A percentile compares a stretch with the other conserved stretches of the same genome.
Conservation (phyloP, 2,329 filamentous ascomycete genomes). For the Escovopsis sp. region DNA sequence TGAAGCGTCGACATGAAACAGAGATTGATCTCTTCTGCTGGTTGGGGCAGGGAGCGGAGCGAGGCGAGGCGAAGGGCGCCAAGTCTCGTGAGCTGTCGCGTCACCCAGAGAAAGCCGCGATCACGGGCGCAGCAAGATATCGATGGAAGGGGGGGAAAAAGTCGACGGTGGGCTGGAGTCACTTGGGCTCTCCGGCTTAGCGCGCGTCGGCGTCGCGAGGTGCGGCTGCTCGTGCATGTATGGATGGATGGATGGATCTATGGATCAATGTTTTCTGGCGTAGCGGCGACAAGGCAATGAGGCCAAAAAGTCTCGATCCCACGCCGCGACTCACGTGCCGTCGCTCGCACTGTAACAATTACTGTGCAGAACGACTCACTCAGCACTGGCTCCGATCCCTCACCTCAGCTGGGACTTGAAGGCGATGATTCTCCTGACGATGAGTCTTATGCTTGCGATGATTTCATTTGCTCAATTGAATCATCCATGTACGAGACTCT, state of each 20-base stretch:
- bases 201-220: background rate
- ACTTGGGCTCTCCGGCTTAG: background rate
- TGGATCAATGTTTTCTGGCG: conserved; percentile 2
- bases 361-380: no score
- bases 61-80: background rate
- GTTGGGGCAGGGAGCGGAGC: background rate
- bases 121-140: background rate
- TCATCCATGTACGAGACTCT: no score
- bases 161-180: background rate
- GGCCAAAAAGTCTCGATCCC: conserved; percentile 1
- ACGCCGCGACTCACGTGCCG: conserved; percentile 5
- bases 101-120: background rate
- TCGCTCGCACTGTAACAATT: background rate
- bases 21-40: background rate
- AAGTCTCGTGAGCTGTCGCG: background rate
- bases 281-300: conserved; percentile 5
- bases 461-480: no score
- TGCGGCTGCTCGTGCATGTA: background rate
- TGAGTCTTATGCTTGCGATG: no score
- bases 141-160: background rate
- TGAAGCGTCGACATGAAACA: background rate
- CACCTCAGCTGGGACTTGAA: no score
- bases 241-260: no score
- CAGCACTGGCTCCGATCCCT: no score
- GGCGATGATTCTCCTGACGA: no score